phyloP scores from a whole-genome alignment of 2,329 filamentous ascomycete genomes.

The Colletotrichum kahawae region DNA sequence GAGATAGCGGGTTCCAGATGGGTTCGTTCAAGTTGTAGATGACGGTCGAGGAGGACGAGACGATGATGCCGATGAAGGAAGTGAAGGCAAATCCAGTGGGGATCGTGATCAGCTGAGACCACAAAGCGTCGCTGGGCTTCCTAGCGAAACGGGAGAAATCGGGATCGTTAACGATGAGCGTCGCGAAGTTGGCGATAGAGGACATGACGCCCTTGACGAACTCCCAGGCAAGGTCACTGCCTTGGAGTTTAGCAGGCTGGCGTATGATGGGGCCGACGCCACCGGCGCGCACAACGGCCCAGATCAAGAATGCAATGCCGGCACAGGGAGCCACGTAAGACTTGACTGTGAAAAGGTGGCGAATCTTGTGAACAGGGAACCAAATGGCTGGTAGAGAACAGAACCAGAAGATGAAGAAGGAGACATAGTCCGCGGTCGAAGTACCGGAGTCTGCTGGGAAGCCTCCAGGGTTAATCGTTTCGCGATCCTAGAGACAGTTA shows the following conservation, averaged over 20 bases:
- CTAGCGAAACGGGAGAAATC: constrained; percentile 86
- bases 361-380: constrained; percentile 87
- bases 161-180: constrained; percentile 81
- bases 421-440: constrained; percentile 75
- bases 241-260: constrained; percentile 66
- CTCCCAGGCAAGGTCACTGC: constrained; percentile 77
- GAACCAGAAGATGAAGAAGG: constrained; percentile 89
- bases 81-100: constrained; percentile 77
- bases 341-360: constrained; percentile 91
- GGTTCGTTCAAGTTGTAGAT: constrained; percentile 66
- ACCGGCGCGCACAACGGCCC: constrained; percentile 81
- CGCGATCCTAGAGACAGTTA: constrained; percentile 40
- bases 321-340: constrained; percentile 82
- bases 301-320: constrained; percentile 86
- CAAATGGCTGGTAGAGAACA: constrained; percentile 82
- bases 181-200: constrained; percentile 89
- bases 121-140: constrained; percentile 77
- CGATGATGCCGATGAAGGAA: constrained; percentile 83
- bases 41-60: constrained; percentile 73
- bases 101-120: constrained; percentile 80
- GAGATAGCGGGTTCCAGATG: constrained; percentile 75
- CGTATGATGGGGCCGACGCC: constrained; percentile 84
- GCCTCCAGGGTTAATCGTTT: constrained; percentile 62
- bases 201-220: constrained; percentile 88
- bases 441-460: constrained; percentile 72